Evolutionary conservation across 2,329 filamentous ascomycete genomes (phyloP), one percentile per base, ranked within the genome.

Genomic region (Aspergillus tubingensis): DNA sequence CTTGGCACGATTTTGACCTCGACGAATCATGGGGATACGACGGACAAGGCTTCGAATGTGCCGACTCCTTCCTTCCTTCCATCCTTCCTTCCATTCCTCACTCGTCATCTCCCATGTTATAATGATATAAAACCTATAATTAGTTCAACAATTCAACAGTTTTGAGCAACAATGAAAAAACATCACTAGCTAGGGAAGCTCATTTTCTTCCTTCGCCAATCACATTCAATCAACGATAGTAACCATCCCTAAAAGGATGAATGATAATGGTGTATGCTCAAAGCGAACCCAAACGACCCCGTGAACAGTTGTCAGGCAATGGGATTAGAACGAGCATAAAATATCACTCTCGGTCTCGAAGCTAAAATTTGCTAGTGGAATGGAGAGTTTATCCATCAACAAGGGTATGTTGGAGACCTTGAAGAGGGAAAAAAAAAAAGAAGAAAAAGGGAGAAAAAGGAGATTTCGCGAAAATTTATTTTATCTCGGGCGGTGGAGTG

Each of bases 341-440:
- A 47, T 38, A 62, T 79, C 70, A 62, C 55, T 79, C 77, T 79
- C 65, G 76, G 77, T 79, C 77, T 74, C 71, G 38, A 56, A 66
- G 64, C 69, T 72, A 71, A 74, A 78, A 78, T 79, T 79, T 79
- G 75, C 67, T 70, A 68, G 75, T 67, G 71, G 72, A 77, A 78
- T 67, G 58, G 63, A 51, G 54, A 58, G 44, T 52, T 25, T 59
- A 56, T 74, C 72, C 72, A 73, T 75, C 71, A 66, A 73, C 77
- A 79, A 79, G 77, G 76, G 76, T 78, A 79, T 78, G 70, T 72
- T 75, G 74, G 75, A 76, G 77, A 79, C 77, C 77, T 76, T 69
- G 65, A 67, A 65, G 71, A 68, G 64, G 65, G 64, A 58, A 62
- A 65, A 65, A n/a, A n/a, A 62, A 64, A 65, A 68, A 67, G 62